Percentiles rank a stretch among this genome's conserved stretches.
These are phyloP conservation scores for Diplocarpon rosae DNA, from an alignment of 2,329 filamentous ascomycete genomes.

Conservation along the genomic window DNA sequence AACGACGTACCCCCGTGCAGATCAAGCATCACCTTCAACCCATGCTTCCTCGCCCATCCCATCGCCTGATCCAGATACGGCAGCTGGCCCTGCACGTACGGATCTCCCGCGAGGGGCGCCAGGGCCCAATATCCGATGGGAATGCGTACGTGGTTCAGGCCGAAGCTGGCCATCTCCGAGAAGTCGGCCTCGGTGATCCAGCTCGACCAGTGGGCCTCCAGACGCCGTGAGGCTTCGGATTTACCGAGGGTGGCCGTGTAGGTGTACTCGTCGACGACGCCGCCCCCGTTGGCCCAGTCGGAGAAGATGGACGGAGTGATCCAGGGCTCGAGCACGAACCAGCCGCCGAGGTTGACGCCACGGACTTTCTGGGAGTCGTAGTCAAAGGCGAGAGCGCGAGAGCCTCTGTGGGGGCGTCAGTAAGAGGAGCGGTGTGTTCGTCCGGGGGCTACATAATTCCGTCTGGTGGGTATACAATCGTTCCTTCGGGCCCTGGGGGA, in stretches of 20 bases:
- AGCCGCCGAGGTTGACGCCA: conserved; percentile 53
- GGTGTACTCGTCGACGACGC: conserved; percentile 27
- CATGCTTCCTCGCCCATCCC: conserved; percentile 44
- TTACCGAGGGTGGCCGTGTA: conserved; percentile 35
- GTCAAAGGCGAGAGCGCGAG: conserved; percentile 33
- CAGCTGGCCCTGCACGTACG: conserved; percentile 52
- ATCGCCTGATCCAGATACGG: conserved; percentile 45
- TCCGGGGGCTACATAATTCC: too few relatives aligned
- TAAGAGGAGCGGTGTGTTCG: too few relatives aligned
- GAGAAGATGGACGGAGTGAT: conserved; percentile 46
- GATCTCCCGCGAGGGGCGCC: conserved; percentile 40
- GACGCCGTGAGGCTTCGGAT: conserved; percentile 31
- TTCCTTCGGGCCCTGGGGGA: too few relatives aligned
- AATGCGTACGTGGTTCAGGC: conserved; percentile 53
- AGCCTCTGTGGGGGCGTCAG: conserved; percentile 5
- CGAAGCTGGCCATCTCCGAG: conserved; percentile 31
- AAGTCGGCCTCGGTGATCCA: conserved; percentile 38
- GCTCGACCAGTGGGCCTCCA: conserved; percentile 46
- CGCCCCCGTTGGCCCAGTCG: conserved; percentile 24
- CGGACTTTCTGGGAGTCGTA: conserved; percentile 45
- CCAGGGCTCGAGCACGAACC: conserved; percentile 32
- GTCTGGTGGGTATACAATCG: too few relatives aligned
- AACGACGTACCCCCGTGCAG: conserved; percentile 49
- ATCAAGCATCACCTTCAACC: conserved; percentile 56
- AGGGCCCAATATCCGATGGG: conserved; percentile 58